phyloP scores from a whole-genome alignment of 2,329 filamentous ascomycete genomes.

The Escovopsis sp. region DNA sequence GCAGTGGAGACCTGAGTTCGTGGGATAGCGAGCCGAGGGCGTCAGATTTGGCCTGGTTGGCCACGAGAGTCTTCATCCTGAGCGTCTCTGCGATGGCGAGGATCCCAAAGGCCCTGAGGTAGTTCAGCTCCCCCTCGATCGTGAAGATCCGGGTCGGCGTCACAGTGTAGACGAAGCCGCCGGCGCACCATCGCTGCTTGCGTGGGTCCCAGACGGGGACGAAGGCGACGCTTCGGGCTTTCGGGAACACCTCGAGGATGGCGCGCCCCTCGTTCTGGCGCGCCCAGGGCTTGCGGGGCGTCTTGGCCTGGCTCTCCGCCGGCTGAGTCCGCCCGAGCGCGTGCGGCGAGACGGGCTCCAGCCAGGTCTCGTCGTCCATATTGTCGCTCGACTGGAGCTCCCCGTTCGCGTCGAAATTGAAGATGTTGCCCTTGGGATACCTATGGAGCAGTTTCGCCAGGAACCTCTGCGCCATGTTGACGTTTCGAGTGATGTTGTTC shows the following conservation, averaged over 20 bases:
- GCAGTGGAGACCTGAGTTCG: constrained; percentile 45
- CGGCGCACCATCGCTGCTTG: constrained; percentile 33
- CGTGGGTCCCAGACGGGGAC: constrained; percentile 34
- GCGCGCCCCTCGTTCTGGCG: constrained; percentile 11
- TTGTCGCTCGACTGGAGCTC: constrained; percentile 18
- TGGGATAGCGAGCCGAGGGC: constrained; percentile 46
- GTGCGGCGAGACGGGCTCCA: neutral
- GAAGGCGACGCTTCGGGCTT: constrained; percentile 30
- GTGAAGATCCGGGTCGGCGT: constrained; percentile 28
- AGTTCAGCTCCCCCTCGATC: constrained; percentile 33
- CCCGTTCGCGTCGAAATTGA: constrained; percentile 27
- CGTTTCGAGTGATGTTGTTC: constrained; percentile 2
- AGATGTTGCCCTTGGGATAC: constrained; percentile 32
- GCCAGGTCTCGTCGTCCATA: constrained; percentile 11
- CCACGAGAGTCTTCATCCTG: constrained; percentile 22
- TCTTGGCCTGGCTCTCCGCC: constrained; percentile 1
- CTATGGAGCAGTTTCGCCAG: constrained; percentile 27
- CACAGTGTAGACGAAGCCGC: constrained; percentile 34
- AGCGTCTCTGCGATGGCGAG: constrained; percentile 43
- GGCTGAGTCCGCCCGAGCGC: neutral
- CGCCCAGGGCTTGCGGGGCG: constrained; percentile 2
- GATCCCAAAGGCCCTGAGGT: constrained; percentile 35
- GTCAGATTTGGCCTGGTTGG: constrained; percentile 38
- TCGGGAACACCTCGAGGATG: constrained; percentile 24
- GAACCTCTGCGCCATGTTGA: constrained; percentile 23